Evolutionary conservation across 257 asterid species (phyloP).

Genomic region (Craterostigma plantagineum): DNA sequence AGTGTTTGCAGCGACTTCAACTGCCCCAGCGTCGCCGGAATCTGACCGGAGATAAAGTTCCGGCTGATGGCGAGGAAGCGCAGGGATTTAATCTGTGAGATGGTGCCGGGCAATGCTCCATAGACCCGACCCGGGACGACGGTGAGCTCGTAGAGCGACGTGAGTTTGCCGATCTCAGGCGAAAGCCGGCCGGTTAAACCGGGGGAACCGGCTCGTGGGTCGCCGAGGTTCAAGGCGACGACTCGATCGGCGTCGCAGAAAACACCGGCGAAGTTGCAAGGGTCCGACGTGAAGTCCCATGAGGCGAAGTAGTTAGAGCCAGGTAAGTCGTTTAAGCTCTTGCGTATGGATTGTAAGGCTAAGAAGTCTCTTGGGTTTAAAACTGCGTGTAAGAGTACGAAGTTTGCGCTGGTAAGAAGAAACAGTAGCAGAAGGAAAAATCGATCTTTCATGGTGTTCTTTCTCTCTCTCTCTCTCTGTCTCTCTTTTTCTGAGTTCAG

Average conservation of each 20-base stretch:
- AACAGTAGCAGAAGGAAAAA: too few relatives aligned
- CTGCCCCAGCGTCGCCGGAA: slow-evolving; percentile 30
- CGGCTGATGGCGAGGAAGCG: slow-evolving; percentile 47
- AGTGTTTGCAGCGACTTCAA: slow-evolving; percentile 30
- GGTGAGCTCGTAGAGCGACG: slow-evolving; percentile 35
- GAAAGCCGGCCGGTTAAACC: slow-evolving; percentile 39
- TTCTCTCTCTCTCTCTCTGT: too few relatives aligned
- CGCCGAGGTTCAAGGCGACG: slow-evolving; percentile 43
- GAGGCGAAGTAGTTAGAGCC: slow-evolving; percentile 40
- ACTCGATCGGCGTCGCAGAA: slow-evolving; percentile 35
- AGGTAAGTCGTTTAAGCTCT: slow-evolving; percentile 41
- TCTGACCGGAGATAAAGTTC: slow-evolving; percentile 34
- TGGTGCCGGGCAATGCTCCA: slow-evolving; percentile 31
- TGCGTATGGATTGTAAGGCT: slow-evolving; percentile 63
- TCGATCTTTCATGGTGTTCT: too few relatives aligned
- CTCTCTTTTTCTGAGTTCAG: too few relatives aligned
- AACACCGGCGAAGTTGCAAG: slow-evolving; percentile 45
- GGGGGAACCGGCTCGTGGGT: slow-evolving; percentile 57
- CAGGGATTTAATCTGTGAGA: slow-evolving; percentile 25
- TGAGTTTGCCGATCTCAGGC: slow-evolving; percentile 46
- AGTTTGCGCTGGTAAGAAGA: too few relatives aligned
- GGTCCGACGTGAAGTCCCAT: slow-evolving; percentile 65
- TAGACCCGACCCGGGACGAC: slow-evolving; percentile 42
- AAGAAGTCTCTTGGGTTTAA: slow-evolving; percentile 73
- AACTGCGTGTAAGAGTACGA: slow-evolving; percentile 19